A percentile compares a stretch with the other conserved stretches of the same genome.
Evolutionary conservation across 2,329 filamentous ascomycete species (phyloP).

Genomic region (Ophiognomonia clavigignenti-juglandacearum): DNA sequence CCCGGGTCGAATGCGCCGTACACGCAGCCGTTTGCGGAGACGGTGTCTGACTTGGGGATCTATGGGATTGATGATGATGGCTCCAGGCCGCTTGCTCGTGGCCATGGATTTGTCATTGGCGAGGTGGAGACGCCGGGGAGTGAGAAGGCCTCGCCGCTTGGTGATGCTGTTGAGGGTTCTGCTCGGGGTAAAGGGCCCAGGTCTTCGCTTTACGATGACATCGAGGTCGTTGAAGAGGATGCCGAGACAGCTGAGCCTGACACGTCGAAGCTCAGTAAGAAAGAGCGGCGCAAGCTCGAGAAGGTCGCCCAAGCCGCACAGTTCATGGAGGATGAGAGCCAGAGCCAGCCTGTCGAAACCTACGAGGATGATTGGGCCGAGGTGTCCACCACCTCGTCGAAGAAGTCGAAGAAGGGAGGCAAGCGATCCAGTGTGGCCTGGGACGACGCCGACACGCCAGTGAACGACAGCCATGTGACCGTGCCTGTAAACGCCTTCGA

Average conservation of each 20-base stretch:
- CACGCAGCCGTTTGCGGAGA: slow-evolving; percentile 44
- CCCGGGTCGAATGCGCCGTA: slow-evolving; percentile 54
- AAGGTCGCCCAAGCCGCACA: slow-evolving; percentile 32
- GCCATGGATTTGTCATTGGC: slow-evolving; percentile 41
- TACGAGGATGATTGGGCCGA: slow-evolving; percentile 24
- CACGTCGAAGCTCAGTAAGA: slow-evolving; percentile 37
- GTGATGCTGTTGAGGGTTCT: slow-evolving; percentile 21
- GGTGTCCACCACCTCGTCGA: slow-evolving; percentile 18
- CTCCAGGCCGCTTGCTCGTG: slow-evolving; percentile 19
- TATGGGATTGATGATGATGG: slow-evolving; percentile 29
- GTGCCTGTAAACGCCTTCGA: slow-evolving; percentile 26
- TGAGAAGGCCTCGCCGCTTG: slow-evolving; percentile 24
- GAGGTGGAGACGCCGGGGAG: slow-evolving; percentile 40
- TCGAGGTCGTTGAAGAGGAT: slow-evolving; percentile 18
- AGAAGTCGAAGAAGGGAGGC: slow-evolving; percentile 18
- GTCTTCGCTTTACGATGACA: slow-evolving; percentile 24
- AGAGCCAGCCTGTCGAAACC: slow-evolving; percentile 1
- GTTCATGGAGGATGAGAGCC: slow-evolving; percentile 20
- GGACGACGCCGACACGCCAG: slow-evolving; percentile 14
- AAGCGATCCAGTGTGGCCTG: slow-evolving; percentile 15
- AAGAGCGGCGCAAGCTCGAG: slow-evolving; percentile 44
- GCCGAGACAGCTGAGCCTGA: slow-evolving; percentile 13
- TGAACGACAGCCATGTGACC: slow-evolving; percentile 26
- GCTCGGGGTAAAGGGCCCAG: slow-evolving; percentile 22
- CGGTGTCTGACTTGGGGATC: slow-evolving; percentile 36